phyloP scores from a whole-genome alignment of 2,329 filamentous ascomycete genomes.

The Arthrobotrys iridis region DNA sequence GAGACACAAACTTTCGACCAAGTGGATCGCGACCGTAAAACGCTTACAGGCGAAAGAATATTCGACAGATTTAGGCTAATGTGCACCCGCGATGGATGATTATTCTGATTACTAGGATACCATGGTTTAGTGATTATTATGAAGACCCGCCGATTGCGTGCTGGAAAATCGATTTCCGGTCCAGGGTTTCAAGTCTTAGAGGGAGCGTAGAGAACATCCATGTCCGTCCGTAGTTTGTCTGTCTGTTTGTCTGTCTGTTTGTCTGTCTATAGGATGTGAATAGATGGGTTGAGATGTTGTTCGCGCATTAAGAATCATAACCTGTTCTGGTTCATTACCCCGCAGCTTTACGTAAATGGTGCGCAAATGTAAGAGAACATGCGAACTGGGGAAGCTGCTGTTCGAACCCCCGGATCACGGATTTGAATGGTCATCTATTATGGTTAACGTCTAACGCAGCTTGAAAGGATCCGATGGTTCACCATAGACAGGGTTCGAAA shows the following conservation, averaged over 20 bases:
- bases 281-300: background rate
- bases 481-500: constrained; percentile 10
- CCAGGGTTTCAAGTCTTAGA: constrained; percentile 7
- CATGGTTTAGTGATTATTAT: constrained; percentile 10
- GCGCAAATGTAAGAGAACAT: constrained; percentile 31
- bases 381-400: constrained; percentile 31
- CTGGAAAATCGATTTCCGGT: constrained; percentile 22
- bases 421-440: constrained; percentile 17
- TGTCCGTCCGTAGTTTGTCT: constrained; percentile 15
- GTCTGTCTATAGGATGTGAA: background rate
- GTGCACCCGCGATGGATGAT: constrained; percentile 24
- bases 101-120: constrained; percentile 36
- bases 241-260: background rate
- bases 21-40: constrained; percentile 33
- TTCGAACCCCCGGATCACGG: constrained; percentile 8
- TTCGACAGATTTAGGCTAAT: constrained; percentile 52
- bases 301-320: background rate
- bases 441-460: background rate
- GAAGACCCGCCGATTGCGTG: constrained; percentile 36
- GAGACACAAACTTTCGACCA: constrained; percentile 20
- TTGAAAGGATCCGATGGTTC: constrained; percentile 21
- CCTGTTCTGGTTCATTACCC: constrained; percentile 23
- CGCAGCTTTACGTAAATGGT: constrained; percentile 40
- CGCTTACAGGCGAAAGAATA: constrained; percentile 47
- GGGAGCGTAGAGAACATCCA: background rate